Evolutionary conservation across 2,329 filamentous ascomycete genomes (phyloP), one percentile per base, ranked within the genome.

Genomic region (Fonsecaea multimorphosa): DNA sequence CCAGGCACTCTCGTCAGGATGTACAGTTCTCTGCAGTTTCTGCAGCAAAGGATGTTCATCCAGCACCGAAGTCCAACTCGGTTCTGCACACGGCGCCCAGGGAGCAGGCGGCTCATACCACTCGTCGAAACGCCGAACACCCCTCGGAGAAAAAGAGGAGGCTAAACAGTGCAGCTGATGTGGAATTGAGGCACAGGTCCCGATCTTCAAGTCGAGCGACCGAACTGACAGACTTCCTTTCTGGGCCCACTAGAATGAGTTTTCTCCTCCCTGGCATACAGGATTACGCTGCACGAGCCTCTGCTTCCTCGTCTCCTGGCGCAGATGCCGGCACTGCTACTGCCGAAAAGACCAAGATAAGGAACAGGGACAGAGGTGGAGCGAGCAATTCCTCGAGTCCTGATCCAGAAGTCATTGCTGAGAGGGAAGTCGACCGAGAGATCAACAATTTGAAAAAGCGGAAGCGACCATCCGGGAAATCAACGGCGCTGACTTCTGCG

Each of bases 371-470:
- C 12, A 38, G 22, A 22, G 22, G 2, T 5, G 7, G 19, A 12
- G 22, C 38, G 46, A 36, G 32, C 14, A 16, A 19, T 36, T 1
- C 22, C 29, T 11, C 46, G 4, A 60, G 58, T 49, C 58, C 44
- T 36, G 58, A 60, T 27, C 31, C 58, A 27, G 46, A 60, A 34
- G 24, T 53, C 32, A 34, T 60, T 27, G 34, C n/a, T 14, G 58
- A 52, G 36, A 46, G 46, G 31, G 36, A 53, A 27, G 19, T 31
- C 29, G 19, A 14, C 22, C 36, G 8, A 38, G 44, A 51, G 14
- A 29, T n/a, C n/a, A 3, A 44, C 19, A 9, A 14, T n/a, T n/a
- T 22, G 19, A n/a, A 14, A 19, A 60, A 52, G n/a, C 44, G 58
- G 22, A 60, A 60, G 32, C 31, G 44, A 9, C 14, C 58, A 31